Conservation (phyloP, 768 basidiomycete genomes). For the Pleurotus giganteus region DNA sequence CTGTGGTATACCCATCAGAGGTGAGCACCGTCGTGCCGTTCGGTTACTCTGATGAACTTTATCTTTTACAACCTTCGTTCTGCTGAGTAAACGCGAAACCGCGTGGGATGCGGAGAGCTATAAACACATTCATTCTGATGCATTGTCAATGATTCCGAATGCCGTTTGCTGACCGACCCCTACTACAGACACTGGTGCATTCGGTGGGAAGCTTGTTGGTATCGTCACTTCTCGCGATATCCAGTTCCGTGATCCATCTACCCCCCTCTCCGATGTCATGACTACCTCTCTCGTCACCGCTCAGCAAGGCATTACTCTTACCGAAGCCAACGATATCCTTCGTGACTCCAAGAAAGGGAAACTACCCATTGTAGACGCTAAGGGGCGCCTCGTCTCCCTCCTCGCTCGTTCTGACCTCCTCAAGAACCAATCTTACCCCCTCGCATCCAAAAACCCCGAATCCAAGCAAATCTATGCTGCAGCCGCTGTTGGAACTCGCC, state of each 20-base stretch:
- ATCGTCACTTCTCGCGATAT: conserved; percentile 97
- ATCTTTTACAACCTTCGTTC: conserved; percentile 80
- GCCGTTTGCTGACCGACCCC: conserved; percentile 37
- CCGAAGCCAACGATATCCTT: conserved; percentile 91
- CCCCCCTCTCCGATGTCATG: conserved; percentile 82
- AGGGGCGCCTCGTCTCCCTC: conserved; percentile 72
- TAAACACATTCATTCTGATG: conserved; percentile 28
- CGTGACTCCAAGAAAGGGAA: conserved; percentile 98
- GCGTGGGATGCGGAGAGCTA: conserved; percentile 74
- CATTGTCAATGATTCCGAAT: conserved; percentile 31
- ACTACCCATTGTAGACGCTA: conserved; percentile 75
- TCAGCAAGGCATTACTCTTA: conserved; percentile 81
- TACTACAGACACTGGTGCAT: conserved; percentile 70
- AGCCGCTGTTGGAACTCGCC: conserved; percentile 92
- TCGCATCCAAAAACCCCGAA: conserved; percentile 87
- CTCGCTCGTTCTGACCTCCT: conserved; percentile 96
- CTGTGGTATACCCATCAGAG: conserved; percentile 96
- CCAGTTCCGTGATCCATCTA: conserved; percentile 76
- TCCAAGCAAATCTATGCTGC: conserved; percentile 97
- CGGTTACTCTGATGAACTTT: conserved; percentile 44
- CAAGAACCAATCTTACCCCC: conserved; percentile 95
- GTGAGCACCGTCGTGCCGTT: conserved; percentile 45
- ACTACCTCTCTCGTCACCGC: conserved; percentile 87
- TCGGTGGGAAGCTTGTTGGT: conserved; percentile 91
- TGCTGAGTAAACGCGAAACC: conserved; percentile 73